Evolutionary conservation across 2,329 filamentous ascomycete genomes (phyloP).

Genomic region (Zarea fungicola): DNA sequence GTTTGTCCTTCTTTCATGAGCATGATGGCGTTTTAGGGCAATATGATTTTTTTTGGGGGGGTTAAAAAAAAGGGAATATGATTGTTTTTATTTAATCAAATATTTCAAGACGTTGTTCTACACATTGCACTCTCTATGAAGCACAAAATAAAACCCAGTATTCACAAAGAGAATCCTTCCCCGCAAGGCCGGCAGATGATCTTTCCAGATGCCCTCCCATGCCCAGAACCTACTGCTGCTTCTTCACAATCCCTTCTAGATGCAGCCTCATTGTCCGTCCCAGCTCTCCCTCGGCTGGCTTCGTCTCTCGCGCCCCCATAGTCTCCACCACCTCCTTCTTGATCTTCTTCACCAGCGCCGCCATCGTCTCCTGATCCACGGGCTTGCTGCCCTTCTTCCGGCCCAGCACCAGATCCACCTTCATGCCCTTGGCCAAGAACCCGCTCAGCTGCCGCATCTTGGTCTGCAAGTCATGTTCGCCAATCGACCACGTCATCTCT

Average conservation of each 20-base stretch:
- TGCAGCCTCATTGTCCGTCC: constrained; percentile 39
- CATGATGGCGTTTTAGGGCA: neutral
- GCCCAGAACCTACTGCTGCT: neutral
- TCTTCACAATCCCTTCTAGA: constrained; percentile 30
- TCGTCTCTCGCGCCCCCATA: constrained; percentile 38
- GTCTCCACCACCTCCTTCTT: constrained; percentile 29
- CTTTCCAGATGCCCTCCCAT: neutral
- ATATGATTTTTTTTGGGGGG: neutral
- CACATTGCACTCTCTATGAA: neutral
- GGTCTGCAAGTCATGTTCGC: constrained; percentile 66
- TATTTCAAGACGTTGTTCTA: neutral
- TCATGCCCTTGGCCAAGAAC: constrained; percentile 70
- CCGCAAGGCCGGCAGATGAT: neutral
- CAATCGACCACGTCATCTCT: constrained; percentile 89
- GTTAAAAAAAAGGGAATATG: neutral
- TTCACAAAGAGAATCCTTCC: neutral
- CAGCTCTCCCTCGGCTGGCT: constrained; percentile 39
- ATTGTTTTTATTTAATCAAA: neutral
- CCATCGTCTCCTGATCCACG: constrained; percentile 56
- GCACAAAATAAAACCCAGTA: neutral
- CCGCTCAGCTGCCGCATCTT: constrained; percentile 59
- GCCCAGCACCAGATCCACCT: constrained; percentile 69
- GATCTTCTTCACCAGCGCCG: constrained; percentile 46
- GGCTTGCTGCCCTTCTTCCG: constrained; percentile 56
- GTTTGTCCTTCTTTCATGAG: constrained; percentile 4